phyloP scores from a whole-genome alignment of 1,284 basidiomycete species.

The Sphaerobolus stellatus region DNA sequence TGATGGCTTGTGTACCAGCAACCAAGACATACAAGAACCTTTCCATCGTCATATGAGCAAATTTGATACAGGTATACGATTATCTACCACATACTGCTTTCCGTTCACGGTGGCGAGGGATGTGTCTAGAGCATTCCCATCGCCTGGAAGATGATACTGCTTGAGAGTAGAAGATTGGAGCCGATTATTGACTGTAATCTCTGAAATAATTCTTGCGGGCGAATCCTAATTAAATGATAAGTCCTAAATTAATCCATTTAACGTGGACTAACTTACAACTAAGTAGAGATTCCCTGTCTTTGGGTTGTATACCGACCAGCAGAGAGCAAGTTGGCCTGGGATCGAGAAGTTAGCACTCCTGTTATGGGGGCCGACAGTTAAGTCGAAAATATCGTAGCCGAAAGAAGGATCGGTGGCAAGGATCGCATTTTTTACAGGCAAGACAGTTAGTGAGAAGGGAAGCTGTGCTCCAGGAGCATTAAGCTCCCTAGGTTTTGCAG shows the following conservation, averaged over 20 bases:
- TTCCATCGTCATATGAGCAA: not conserved
- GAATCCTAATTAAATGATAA: not conserved
- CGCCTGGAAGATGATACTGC: not conserved
- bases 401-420: conserved; percentile 33
- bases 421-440: conserved; percentile 33
- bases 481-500: conserved; percentile 22
- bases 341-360: conserved; percentile 34
- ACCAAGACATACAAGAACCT: conserved; percentile 16
- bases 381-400: conserved; percentile 33
- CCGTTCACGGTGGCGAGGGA: not conserved
- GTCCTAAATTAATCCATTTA: no score
- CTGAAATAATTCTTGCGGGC: not conserved
- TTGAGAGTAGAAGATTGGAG: not conserved
- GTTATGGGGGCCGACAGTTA: no score
- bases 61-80: not conserved
- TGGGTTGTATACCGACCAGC: conserved; percentile 47
- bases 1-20: conserved; percentile 5
- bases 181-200: not conserved
- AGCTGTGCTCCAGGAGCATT: conserved; percentile 24
- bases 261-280: conserved; percentile 40
- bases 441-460: conserved; percentile 34
- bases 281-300: conserved; percentile 51
- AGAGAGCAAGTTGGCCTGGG: conserved; percentile 44
- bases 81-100: not conserved
- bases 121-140: not conserved